Conservation (phyloP, 2,329 filamentous ascomycete species). For the Cephalotrichum gorgonifer region DNA sequence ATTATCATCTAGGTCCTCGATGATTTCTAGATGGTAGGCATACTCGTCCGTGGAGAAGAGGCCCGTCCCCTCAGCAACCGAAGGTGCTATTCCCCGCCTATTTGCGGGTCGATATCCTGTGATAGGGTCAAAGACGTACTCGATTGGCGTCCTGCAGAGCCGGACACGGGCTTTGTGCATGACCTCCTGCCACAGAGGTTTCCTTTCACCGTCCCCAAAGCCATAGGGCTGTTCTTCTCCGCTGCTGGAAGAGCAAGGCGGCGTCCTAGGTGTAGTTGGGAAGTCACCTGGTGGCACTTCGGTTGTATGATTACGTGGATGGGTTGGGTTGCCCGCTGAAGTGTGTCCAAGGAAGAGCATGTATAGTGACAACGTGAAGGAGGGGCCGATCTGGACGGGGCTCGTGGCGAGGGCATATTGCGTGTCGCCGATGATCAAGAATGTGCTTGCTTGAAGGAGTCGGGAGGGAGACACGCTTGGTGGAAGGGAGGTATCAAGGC, state of each 20-base stretch:
- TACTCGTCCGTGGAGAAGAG: slow-evolving; percentile 33
- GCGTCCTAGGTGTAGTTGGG: background rate
- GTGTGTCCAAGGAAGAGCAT: slow-evolving; percentile 87
- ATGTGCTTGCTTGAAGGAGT: slow-evolving; percentile 83
- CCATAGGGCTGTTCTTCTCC: background rate
- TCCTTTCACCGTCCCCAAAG: slow-evolving; percentile 31
- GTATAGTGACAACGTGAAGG: slow-evolving; percentile 80
- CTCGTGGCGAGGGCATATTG: slow-evolving; percentile 58
- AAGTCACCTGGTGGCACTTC: background rate
- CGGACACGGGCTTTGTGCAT: slow-evolving; percentile 86
- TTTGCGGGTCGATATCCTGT: background rate
- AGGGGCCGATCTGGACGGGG: slow-evolving; percentile 74
- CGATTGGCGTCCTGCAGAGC: slow-evolving; percentile 59
- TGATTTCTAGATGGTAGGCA: slow-evolving; percentile 68
- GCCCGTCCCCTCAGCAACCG: background rate
- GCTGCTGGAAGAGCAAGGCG: background rate
- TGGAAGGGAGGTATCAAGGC: slow-evolving; percentile 68
- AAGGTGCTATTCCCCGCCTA: background rate
- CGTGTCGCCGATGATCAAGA: slow-evolving; percentile 77
- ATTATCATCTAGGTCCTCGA: slow-evolving; percentile 65
- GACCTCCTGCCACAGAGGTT: slow-evolving; percentile 86
- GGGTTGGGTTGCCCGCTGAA: background rate
- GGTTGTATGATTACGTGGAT: background rate
- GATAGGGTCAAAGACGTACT: slow-evolving; percentile 21
- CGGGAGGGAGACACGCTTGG: slow-evolving; percentile 81